These are phyloP conservation scores for Tylopilus plumbeoviolaceoides DNA, from an alignment of 768 basidiomycete genomes.

Conservation along the genomic window DNA sequence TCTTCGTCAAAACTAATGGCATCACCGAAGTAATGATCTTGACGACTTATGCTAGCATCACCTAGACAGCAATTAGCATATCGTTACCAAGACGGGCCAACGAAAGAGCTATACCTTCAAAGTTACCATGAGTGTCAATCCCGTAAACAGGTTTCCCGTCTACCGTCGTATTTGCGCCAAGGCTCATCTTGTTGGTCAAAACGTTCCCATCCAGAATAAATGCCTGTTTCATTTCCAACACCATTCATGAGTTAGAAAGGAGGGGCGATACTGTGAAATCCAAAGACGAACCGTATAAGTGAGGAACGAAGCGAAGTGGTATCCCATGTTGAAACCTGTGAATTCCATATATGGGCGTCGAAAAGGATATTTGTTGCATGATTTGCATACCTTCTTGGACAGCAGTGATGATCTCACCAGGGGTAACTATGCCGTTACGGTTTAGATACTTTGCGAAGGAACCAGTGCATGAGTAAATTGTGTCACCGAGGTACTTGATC, in stretches of 20 bases:
- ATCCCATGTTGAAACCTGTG: slow-evolving; percentile 24
- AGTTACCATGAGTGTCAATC: slow-evolving; percentile 19
- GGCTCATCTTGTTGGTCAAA: slow-evolving; percentile 24
- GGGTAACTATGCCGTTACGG: slow-evolving; percentile 13
- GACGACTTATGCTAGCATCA: background rate
- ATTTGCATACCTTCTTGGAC: slow-evolving; percentile 14
- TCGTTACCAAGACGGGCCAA: background rate
- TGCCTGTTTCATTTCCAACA: slow-evolving; percentile 5
- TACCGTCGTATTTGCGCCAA: slow-evolving; percentile 18
- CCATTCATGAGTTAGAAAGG: background rate
- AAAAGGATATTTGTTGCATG: background rate
- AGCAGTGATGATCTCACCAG: slow-evolving; percentile 20
- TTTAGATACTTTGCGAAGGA: slow-evolving; percentile 12
- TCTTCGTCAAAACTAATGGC: background rate
- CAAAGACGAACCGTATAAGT: slow-evolving; percentile 12
- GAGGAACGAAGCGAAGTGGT: slow-evolving; percentile 5
- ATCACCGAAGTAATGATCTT: background rate
- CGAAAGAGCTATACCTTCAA: slow-evolving; percentile 17
- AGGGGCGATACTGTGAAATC: background rate
- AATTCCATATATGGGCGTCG: background rate
- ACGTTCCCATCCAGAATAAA: slow-evolving; percentile 24
- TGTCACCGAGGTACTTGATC: background rate
- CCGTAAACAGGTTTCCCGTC: slow-evolving; percentile 5
- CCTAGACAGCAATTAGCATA: background rate
- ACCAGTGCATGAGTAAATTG: background rate